Evolutionary conservation across 805 yeast species (phyloP).

Genomic region (Metschnikowia aberdeeniae): DNA sequence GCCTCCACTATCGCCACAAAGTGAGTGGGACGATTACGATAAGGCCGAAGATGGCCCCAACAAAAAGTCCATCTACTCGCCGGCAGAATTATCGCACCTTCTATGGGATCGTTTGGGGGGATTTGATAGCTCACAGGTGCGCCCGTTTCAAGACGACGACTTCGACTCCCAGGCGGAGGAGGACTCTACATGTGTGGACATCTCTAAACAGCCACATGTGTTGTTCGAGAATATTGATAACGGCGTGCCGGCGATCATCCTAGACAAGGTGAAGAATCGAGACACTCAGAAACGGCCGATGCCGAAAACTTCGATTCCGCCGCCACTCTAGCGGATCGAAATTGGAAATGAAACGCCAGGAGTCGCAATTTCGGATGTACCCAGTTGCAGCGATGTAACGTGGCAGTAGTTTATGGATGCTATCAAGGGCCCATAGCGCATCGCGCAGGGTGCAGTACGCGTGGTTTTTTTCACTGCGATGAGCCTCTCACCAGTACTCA

Average conservation of each 20-base stretch:
- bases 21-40: constrained; percentile 43
- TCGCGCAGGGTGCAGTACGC: constrained; percentile 9
- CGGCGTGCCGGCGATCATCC: constrained; percentile 40
- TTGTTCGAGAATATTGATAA: constrained; percentile 34
- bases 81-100: constrained; percentile 38
- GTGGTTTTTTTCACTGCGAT: constrained; percentile 15
- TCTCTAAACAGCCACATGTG: constrained; percentile 31
- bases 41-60: constrained; percentile 41
- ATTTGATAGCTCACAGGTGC: constrained; percentile 31
- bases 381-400: no score
- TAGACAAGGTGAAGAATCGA: constrained; percentile 29
- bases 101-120: constrained; percentile 45
- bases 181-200: constrained; percentile 15
- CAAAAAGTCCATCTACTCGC: constrained; percentile 30
- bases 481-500: constrained; percentile 8
- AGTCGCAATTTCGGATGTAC: no score
- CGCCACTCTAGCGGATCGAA: constrained; percentile 12
- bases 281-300: constrained; percentile 12
- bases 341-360: no score
- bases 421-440: background rate
- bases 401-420: no score
- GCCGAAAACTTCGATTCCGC: constrained; percentile 37
- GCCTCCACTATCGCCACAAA: constrained; percentile 43
- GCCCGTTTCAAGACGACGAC: constrained; percentile 22
- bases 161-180: constrained; percentile 10